Evolutionary conservation across 805 yeast species (phyloP).

Genomic region (Wickerhamomyces chaumierensis): DNA sequence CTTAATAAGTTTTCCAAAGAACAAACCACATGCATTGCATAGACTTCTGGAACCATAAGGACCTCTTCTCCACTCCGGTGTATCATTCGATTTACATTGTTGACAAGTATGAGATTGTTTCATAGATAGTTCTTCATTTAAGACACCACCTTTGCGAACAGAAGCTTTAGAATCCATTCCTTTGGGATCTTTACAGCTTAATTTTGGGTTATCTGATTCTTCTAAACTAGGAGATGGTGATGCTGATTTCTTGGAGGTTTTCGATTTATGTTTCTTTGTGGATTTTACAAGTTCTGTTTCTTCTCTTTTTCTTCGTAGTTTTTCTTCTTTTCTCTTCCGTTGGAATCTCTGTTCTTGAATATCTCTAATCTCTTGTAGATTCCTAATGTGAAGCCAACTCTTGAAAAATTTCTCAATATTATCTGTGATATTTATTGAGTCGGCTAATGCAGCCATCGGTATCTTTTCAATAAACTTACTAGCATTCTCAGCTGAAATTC

Average conservation of each 20-base stretch:
- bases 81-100: slow-evolving; percentile 64
- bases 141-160: slow-evolving; percentile 3
- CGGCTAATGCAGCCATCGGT: slow-evolving; percentile 2
- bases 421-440: slow-evolving; percentile 1
- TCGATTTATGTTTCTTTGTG: slow-evolving; percentile 4
- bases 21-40: slow-evolving; percentile 90
- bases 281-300: background rate
- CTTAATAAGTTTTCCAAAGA: slow-evolving; percentile 49
- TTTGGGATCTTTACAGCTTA: too few species aligned
- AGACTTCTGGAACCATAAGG: slow-evolving; percentile 74
- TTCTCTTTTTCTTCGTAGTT: background rate
- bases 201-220: too few species aligned
- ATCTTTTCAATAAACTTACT: slow-evolving; percentile 2
- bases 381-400: slow-evolving; percentile 5
- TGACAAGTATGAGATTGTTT: slow-evolving; percentile 26
- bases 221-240: background rate
- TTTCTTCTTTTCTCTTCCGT: slow-evolving; percentile 3
- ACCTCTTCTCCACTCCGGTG: slow-evolving; percentile 93
- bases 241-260: too few species aligned
- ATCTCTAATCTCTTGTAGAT: background rate
- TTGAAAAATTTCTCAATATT: slow-evolving; percentile 5
- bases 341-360: background rate
- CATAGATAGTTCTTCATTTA: slow-evolving; percentile 11
- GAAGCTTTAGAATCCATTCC: too few species aligned
- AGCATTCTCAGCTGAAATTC: background rate